Base-by-base conservation (phyloP, 2,329 filamentous ascomycete species). In the Colletotrichum horii region DNA sequence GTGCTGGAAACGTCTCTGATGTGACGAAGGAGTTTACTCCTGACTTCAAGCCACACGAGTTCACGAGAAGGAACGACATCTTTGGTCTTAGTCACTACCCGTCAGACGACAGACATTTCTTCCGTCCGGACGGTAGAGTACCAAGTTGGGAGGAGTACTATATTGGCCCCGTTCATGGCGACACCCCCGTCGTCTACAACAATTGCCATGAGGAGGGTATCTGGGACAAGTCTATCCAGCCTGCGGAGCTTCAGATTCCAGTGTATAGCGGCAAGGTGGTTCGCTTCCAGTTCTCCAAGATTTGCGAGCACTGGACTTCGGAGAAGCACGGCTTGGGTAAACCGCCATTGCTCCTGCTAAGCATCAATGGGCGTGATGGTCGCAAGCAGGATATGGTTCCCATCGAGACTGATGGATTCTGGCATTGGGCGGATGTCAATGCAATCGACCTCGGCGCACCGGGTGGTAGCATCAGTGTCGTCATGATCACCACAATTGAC, bases 11-110 rank as follows among this genome's bases (percentile, higher is more conserved):
- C 77, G 84, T 98, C 11, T 84, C 88, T 58, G 87, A 81, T 24
- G 78, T 70, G 66, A 88, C 87, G 19, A 84, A 89, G 72, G 83
- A 87, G 2, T 98, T 96, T 85, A 90, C 90, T 58, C 90, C 93
- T 79, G 82, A 87, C 4, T 98, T 98, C 83, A 89, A 87, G 2
- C 91, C 95, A 0, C 83, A 88, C 9, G 84, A 90, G 77, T 94
- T 94, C 79, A 90, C 85, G 4, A 83, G 86, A 75, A 83, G 85
- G 66, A 98, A 98, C 81, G 93, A 96, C 70, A 90, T 94, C 34
- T 98, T 99, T 81, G 95, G 95, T 0, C 85, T 91, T 22, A 91
- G 89, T 24, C 97, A 99, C 82, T 98, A 94, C 83, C 96, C 97
- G 0, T 82, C 85, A 5, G 90, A 98, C 76, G 83, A 87, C 19